Evolutionary conservation across 768 basidiomycete species (phyloP).

Genomic region (Serendipita sp.): DNA sequence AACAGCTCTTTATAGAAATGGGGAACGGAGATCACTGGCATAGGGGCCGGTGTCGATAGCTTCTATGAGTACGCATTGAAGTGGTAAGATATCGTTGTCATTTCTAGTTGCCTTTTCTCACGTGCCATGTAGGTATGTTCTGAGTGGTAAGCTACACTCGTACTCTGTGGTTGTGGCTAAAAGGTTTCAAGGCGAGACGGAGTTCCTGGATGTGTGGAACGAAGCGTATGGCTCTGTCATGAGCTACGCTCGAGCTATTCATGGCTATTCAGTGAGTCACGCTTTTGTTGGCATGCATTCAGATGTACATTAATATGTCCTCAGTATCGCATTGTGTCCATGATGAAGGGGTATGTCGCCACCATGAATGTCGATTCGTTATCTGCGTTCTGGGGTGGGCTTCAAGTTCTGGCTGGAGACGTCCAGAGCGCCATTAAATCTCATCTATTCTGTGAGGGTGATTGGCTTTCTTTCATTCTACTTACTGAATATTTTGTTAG

Average conservation of each 20-base stretch:
- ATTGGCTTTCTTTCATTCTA: neutral
- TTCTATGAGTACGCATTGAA: conserved; percentile 92
- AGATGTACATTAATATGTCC: neutral
- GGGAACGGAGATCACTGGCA: conserved; percentile 64
- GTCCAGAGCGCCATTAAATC: conserved; percentile 79
- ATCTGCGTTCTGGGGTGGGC: conserved; percentile 94
- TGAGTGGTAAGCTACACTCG: conserved; percentile 41
- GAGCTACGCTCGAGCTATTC: conserved; percentile 63
- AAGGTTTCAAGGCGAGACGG: conserved; percentile 43
- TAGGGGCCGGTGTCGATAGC: conserved; percentile 91
- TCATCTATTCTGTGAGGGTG: conserved; percentile 64
- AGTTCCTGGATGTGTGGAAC: conserved; percentile 73
- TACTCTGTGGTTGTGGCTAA: conserved; percentile 15
- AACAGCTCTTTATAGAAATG: conserved; percentile 34
- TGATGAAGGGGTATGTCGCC: conserved; percentile 56
- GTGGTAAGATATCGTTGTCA: conserved; percentile 26
- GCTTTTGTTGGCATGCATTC: neutral
- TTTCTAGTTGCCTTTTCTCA: neutral
- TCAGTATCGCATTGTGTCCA: conserved; percentile 78
- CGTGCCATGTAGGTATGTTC: conserved; percentile 33
- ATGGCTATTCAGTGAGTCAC: conserved; percentile 74
- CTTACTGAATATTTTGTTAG: conserved; percentile 24
- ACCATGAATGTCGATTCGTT: conserved; percentile 83
- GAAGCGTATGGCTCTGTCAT: conserved; percentile 73
- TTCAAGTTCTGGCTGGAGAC: conserved; percentile 75